Conservation (phyloP, 768 basidiomycete genomes). For the Peribolospora baueri region DNA sequence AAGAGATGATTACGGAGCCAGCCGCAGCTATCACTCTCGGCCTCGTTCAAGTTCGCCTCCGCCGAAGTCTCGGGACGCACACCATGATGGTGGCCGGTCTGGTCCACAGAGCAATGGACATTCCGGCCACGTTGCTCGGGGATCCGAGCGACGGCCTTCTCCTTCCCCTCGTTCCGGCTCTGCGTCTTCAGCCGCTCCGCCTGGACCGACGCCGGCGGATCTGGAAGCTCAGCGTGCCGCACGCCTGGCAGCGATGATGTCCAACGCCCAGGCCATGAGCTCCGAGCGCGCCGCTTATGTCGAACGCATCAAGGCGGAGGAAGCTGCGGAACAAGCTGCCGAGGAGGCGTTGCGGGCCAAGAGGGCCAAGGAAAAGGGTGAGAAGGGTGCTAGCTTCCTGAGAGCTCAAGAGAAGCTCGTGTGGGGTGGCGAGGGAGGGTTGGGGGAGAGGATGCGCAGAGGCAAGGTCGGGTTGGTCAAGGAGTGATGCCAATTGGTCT, state of each 20-base stretch:
- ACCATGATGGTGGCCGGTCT: too few relatives aligned
- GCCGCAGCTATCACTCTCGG: too few relatives aligned
- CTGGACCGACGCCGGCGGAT: conserved; percentile 6
- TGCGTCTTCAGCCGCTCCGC: conserved; percentile 13
- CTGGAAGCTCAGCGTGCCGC: conserved; percentile 38
- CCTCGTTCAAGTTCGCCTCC: too few relatives aligned
- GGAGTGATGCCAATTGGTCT: too few relatives aligned
- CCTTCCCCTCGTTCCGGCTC: conserved; percentile 16
- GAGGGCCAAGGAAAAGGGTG: conserved; percentile 39
- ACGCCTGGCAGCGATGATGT: conserved; percentile 71
- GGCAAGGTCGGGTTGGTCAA: conserved; percentile 17
- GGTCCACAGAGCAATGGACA: too few relatives aligned
- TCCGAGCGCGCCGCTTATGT: conserved; percentile 49
- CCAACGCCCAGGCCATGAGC: conserved; percentile 42
- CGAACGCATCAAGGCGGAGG: conserved; percentile 40
- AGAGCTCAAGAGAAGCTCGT: conserved; percentile 62
- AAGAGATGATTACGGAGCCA: neutral
- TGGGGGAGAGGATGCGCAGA: conserved; percentile 54
- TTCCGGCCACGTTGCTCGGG: too few relatives aligned
- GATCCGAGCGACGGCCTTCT: neutral
- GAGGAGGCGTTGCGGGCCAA: conserved; percentile 38
- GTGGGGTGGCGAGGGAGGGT: conserved; percentile 40
- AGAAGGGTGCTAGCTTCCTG: conserved; percentile 41
- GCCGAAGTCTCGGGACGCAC: too few relatives aligned
- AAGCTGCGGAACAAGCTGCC: conserved; percentile 49